Evolutionary conservation across 768 basidiomycete genomes (phyloP), one percentile per base, ranked within the genome.

Genomic region (Strobilomyces dryophilus): DNA sequence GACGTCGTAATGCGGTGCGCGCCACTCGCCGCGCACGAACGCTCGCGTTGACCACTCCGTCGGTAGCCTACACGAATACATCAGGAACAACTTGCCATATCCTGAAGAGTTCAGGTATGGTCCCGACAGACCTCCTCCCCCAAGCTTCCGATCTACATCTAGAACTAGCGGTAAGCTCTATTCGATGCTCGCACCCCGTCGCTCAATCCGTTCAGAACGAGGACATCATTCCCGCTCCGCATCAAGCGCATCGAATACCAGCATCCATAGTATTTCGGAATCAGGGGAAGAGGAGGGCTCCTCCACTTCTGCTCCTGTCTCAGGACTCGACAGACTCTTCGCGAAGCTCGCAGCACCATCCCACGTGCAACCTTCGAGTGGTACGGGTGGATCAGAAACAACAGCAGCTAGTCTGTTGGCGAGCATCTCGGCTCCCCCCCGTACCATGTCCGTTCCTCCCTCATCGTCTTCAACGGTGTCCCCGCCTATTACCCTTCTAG

Each of bases 31-130:
- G 24, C 31, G 8, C 27, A 35, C n/a, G 14, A n/a, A 2, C 18
- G 11, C 29, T 6, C 14, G 1, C 39, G 17, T 45, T 56, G 34
- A 58, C 31, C 29, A 29, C 36, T 31, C 10, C 31, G 15, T 45
- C 24, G 21, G 17, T 54, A 87, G 86, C 60, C 67, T 90, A 20
- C 85, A 85, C 65, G 75, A 75, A 1, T 89, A 81, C 60, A 78
- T 89, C 65, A 83, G 81, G 71, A 74, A 76, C 61, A 85, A 85
- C 47, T 49, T 78, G 17, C 77, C 82, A 10, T 91, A 92, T 65
- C 89, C 89, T 12, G 81, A 88, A 54, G 75, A 86, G 52, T 88
- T 75, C 62, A 77, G 79, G 53, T 88, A 86, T 66, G 84, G 84
- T 20, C 85, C 84, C 4, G 82, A 81, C 56, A 73, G 78, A 31